phyloP scores from a whole-genome alignment of 805 yeast genomes.

The Schizosaccharomyces lindneri region DNA sequence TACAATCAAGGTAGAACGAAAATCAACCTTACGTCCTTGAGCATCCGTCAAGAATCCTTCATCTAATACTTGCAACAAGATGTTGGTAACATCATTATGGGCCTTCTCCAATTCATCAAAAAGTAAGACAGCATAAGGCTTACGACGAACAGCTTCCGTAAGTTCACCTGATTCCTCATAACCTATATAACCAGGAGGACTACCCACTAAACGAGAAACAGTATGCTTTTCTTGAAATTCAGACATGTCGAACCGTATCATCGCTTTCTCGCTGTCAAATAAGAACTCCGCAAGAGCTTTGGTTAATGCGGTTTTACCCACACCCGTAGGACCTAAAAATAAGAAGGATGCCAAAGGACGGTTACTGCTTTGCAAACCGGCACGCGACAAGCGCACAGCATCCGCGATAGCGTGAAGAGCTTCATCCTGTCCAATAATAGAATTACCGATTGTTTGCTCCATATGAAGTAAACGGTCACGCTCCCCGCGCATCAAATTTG shows the following conservation, averaged over 20 bases:
- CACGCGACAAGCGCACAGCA: conserved; percentile 88
- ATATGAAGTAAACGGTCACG: conserved; percentile 70
- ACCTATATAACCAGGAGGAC: conserved; percentile 95
- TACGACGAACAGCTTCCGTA: conserved; percentile 86
- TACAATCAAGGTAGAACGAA: conserved; percentile 79
- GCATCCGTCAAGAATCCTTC: conserved; percentile 90
- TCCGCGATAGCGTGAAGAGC: conserved; percentile 76
- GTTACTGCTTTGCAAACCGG: conserved; percentile 82
- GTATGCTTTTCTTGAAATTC: conserved; percentile 92
- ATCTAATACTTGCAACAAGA: conserved; percentile 73
- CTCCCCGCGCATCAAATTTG: conserved; percentile 77
- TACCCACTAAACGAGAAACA: conserved; percentile 74
- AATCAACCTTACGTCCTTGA: conserved; percentile 82
- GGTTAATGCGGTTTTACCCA: conserved; percentile 91
- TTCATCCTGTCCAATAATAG: conserved; percentile 88
- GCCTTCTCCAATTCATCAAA: conserved; percentile 96
- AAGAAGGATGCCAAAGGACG: conserved; percentile 91
- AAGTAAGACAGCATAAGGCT: conserved; percentile 76
- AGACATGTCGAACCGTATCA: conserved; percentile 87
- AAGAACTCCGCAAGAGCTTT: conserved; percentile 77
- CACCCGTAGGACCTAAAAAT: conserved; percentile 96
- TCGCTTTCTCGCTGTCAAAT: conserved; percentile 69
- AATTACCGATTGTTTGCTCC: conserved; percentile 52
- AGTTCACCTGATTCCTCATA: conserved; percentile 84
- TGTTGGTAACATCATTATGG: conserved; percentile 80